Evolutionary conservation across 768 basidiomycete genomes (phyloP).

Genomic region (Leucocoprinus leucothites): DNA sequence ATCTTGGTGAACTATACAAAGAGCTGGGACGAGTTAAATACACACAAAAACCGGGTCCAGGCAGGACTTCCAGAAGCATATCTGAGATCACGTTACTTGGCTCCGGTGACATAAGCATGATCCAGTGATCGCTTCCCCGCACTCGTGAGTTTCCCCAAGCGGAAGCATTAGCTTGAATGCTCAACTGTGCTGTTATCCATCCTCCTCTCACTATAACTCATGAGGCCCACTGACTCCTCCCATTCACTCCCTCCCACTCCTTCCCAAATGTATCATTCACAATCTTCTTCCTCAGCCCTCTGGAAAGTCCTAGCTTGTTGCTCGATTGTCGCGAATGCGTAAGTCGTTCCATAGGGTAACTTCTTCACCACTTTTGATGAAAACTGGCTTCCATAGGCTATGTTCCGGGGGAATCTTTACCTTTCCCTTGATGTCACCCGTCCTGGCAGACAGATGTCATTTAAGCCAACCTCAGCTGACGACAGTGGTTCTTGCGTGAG

Average conservation of each 20-base stretch:
- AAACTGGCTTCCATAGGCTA: conserved; percentile 39
- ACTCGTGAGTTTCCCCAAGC: neutral
- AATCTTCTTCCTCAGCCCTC: conserved; percentile 6
- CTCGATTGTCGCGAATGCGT: conserved; percentile 67
- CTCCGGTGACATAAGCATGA: neutral
- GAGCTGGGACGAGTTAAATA: conserved; percentile 2
- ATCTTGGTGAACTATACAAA: neutral
- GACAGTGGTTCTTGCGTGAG: conserved; percentile 75
- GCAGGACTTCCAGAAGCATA: neutral
- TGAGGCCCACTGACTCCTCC: neutral
- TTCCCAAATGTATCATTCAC: neutral
- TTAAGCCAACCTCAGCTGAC: conserved; percentile 77
- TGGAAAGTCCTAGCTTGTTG: conserved; percentile 33
- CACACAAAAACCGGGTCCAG: neutral
- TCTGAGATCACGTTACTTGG: conserved; percentile 4
- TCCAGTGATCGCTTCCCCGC: neutral
- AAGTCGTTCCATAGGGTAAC: conserved; percentile 22
- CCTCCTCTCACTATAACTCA: neutral
- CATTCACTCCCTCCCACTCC: neutral
- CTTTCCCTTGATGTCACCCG: conserved; percentile 72
- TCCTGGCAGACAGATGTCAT: conserved; percentile 53
- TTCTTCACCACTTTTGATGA: neutral
- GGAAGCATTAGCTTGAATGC: neutral
- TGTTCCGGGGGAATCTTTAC: conserved; percentile 79
- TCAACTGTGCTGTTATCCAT: neutral